phyloP scores from a whole-genome alignment of 352 stramenopile species.

The Bremia lactucae region DNA sequence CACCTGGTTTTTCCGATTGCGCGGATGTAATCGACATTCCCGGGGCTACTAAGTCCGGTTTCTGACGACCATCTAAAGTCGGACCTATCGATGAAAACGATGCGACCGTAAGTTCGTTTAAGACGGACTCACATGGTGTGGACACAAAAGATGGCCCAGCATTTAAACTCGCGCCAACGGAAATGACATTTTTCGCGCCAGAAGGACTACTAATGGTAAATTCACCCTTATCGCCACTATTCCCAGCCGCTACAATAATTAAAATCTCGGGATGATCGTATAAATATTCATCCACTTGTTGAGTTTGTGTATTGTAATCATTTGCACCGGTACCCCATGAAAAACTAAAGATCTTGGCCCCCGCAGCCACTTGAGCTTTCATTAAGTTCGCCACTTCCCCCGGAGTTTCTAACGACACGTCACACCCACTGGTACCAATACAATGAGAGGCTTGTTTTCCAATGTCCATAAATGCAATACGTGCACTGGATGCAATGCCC shows the following conservation, averaged over 20 bases:
- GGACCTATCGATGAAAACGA: constrained; percentile 64
- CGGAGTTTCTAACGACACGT: constrained; percentile 36
- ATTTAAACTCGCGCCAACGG: constrained; percentile 65
- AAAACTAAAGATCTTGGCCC: constrained; percentile 58
- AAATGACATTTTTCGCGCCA: constrained; percentile 79
- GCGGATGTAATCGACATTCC: constrained; percentile 64
- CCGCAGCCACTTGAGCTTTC: constrained; percentile 38
- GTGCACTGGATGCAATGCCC: constrained; percentile 67
- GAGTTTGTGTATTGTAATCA: constrained; percentile 50
- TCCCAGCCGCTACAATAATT: constrained; percentile 74
- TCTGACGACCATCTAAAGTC: constrained; percentile 56
- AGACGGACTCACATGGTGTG: constrained; percentile 31
- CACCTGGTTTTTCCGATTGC: constrained; percentile 37
- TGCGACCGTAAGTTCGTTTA: constrained; percentile 57
- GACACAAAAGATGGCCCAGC: constrained; percentile 35
- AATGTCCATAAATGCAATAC: constrained; percentile 86
- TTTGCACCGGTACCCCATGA: constrained; percentile 55
- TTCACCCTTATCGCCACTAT: constrained; percentile 57
- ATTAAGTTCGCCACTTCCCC: constrained; percentile 40
- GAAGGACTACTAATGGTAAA: constrained; percentile 55
- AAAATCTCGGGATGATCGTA: constrained; percentile 74
- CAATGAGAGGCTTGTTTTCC: constrained; percentile 39
- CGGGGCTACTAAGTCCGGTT: constrained; percentile 68
- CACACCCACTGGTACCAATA: constrained; percentile 23
- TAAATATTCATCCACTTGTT: constrained; percentile 53